Evolutionary conservation across 2,329 filamentous ascomycete species (phyloP).

Genomic region (Aspergillus tamarii): DNA sequence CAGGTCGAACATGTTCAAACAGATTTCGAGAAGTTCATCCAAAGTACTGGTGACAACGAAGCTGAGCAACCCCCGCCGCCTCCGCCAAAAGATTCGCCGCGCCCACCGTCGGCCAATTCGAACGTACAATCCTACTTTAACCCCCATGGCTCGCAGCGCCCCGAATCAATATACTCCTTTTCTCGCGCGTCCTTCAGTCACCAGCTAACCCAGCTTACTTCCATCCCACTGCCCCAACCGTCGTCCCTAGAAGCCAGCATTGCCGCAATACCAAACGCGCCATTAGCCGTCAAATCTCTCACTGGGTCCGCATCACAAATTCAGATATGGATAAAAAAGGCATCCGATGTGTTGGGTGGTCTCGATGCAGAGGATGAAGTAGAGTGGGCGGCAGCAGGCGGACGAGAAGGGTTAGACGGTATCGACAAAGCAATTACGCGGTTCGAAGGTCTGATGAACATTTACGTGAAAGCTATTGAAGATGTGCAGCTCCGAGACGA

Average conservation of each 20-base stretch:
- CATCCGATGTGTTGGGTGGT: constrained; percentile 82
- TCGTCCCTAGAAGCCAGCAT: constrained; percentile 82
- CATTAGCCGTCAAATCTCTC: constrained; percentile 79
- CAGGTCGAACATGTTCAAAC: constrained; percentile 31
- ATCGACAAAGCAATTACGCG: constrained; percentile 72
- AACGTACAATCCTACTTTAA: constrained; percentile 48
- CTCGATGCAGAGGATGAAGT: constrained; percentile 96
- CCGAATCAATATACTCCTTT: constrained; percentile 90
- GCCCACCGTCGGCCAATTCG: constrained; percentile 28
- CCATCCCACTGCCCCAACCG: constrained; percentile 84
- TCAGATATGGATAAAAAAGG: constrained; percentile 89
- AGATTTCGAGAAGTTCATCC: constrained; percentile 48
- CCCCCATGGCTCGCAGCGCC: constrained; percentile 57
- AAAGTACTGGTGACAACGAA: constrained; percentile 39
- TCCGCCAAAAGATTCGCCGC: constrained; percentile 42
- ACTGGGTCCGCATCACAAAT: constrained; percentile 91
- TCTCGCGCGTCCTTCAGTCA: constrained; percentile 90
- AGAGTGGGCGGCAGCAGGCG: constrained; percentile 91
- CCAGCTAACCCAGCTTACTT: constrained; percentile 89
- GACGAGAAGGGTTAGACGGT: constrained; percentile 58
- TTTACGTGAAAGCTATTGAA: constrained; percentile 94
- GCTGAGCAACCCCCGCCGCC: constrained; percentile 35
- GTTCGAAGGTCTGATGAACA: constrained; percentile 87
- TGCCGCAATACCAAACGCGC: constrained; percentile 79
- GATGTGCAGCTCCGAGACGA: constrained; percentile 80